Evolutionary conservation across 306 rosid genomes (phyloP).

Genomic region (Lagenaria siceraria): DNA sequence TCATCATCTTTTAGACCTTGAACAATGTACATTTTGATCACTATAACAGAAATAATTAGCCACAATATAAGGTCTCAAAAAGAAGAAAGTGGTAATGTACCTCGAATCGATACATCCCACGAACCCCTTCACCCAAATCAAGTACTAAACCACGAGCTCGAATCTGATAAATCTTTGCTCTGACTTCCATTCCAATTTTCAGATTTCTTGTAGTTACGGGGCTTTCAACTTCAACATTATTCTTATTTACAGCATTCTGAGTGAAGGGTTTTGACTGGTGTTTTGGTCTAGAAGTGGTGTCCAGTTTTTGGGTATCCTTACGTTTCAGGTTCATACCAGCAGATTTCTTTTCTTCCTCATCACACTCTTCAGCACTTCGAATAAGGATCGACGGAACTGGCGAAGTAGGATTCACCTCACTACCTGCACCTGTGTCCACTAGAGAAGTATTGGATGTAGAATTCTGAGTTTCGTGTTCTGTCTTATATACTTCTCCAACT

Average conservation of each 20-base stretch:
- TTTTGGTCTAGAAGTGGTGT: slow-evolving; percentile 1
- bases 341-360: slow-evolving; percentile 64
- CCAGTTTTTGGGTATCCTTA: slow-evolving; percentile 9
- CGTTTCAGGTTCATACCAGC: slow-evolving; percentile 25
- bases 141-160: slow-evolving; percentile 77
- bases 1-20: neutral
- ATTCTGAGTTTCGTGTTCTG: slow-evolving; percentile 20
- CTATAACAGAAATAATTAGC: neutral
- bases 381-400: slow-evolving; percentile 49
- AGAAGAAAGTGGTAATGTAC: slow-evolving; percentile 19
- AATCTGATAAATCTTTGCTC: slow-evolving; percentile 63
- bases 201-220: slow-evolving; percentile 25
- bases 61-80: neutral
- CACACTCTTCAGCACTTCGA: slow-evolving; percentile 83
- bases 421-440: slow-evolving; percentile 19
- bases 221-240: slow-evolving; percentile 20
- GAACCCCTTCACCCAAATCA: slow-evolving; percentile 76
- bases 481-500: slow-evolving; percentile 17
- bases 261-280: slow-evolving; percentile 15
- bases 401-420: slow-evolving; percentile 22
- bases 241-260: slow-evolving; percentile 6
- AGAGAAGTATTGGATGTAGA: slow-evolving; percentile 24
- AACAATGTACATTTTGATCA: neutral
- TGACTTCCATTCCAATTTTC: slow-evolving; percentile 57
- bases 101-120: slow-evolving; percentile 82